Conservation (phyloP, 2,329 filamentous ascomycete species). For the Penicillium digitatum region DNA sequence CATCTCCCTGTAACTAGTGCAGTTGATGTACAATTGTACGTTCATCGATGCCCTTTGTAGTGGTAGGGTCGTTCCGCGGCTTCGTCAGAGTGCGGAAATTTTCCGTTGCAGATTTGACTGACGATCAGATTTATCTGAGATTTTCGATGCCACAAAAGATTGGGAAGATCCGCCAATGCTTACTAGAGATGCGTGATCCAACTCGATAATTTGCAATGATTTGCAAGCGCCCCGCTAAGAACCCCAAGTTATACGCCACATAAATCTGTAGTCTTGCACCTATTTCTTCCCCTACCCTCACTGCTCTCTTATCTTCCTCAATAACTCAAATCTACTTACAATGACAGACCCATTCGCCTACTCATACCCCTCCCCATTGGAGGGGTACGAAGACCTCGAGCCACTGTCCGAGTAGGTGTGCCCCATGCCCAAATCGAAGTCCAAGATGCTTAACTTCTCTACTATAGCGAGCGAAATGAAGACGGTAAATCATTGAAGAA, state of each 20-base stretch:
- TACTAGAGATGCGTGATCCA: not conserved
- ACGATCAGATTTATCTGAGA: not conserved
- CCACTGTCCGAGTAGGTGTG: conserved; percentile 45
- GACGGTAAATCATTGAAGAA: conserved; percentile 79
- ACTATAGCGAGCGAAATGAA: conserved; percentile 53
- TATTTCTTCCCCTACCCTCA: not conserved
- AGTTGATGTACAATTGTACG: not conserved
- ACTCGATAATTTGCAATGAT: conserved; percentile 3
- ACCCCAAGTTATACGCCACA: not conserved
- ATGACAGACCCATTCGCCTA: conserved; percentile 53
- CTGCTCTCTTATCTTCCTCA: not conserved
- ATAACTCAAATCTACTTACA: not conserved
- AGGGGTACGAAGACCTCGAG: conserved; percentile 49
- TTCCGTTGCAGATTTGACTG: not conserved
- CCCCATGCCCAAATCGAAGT: not conserved
- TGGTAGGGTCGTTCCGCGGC: conserved; percentile 9
- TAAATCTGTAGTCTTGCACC: not conserved
- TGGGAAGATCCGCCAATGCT: not conserved
- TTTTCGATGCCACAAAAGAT: not conserved
- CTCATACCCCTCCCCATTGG: conserved; percentile 54
- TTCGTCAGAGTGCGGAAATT: conserved; percentile 21
- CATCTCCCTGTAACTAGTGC: not conserved
- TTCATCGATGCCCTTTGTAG: no score
- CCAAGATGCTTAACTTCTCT: not conserved
- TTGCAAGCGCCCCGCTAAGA: not conserved